Evolutionary conservation across 257 asterid genomes (phyloP), one percentile per base, ranked within the genome.

Genomic region (Eustoma russellianum): DNA sequence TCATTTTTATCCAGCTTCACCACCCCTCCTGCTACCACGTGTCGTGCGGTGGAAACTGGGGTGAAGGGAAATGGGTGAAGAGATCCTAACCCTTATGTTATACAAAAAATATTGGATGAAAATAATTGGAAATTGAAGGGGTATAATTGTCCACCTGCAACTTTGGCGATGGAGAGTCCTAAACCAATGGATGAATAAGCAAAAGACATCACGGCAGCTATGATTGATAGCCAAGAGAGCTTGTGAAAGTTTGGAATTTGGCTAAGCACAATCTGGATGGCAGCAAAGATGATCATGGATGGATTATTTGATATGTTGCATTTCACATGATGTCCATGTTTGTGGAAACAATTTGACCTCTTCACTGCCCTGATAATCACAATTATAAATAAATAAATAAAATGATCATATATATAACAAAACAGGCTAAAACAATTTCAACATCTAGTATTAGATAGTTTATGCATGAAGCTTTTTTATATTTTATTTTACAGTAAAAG

Each of bases 211-310:
- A 82, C 40, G 1, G 95, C 86, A 17, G 95, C 95, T 13, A 85
- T 77, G 9, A 85, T 75, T 1, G 95, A 85, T 15, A 85, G 95
- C 92, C 86, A 82, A 55, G 72, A 79, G 7, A 85, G 76, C 65
- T 82, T 85, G 60, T 82, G 83, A n/a, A 85, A 79, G 61, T 85
- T 81, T 13, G 93, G 95, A 34, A 85, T 85, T 58, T 85, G 95
- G 6, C 86, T 77, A 59, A 85, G 61, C 5, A 82, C 0, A 5
- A 82, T 76, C 47, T 85, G 76, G 10, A 76, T 49, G 6, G 71
- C 69, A 9, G 88, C 95, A 60, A 77, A 85, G n/a, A 80, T 80
- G 33, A 85, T 77, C 82, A 82, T 85, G 63, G 74, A 85, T 1
- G 83, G 88, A 56, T 73, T 73, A 70, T 76, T 82, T 8, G 86